Evolutionary conservation across 306 rosid species (phyloP).

Genomic region (Gastrolobium bilobum): DNA sequence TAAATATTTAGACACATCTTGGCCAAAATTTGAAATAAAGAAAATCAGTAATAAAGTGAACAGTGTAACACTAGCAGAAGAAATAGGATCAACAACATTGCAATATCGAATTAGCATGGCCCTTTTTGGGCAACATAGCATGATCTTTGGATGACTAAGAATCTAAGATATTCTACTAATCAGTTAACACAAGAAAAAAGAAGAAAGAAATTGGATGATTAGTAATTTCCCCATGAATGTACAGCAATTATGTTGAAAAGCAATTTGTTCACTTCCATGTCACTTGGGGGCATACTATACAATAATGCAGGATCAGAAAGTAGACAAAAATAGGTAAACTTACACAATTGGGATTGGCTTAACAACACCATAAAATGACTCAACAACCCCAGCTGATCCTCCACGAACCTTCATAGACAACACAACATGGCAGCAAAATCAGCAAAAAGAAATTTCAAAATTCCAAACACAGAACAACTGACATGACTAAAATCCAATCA

Average conservation of each 20-base stretch:
- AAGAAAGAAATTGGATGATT: not conserved
- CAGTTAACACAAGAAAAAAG: not conserved
- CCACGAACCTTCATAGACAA: conserved; percentile 79
- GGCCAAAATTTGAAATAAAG: not conserved
- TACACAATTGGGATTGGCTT: conserved; percentile 83
- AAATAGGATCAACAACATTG: not conserved
- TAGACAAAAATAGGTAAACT: conserved; percentile 46
- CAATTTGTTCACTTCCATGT: not conserved
- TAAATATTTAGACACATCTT: not conserved
- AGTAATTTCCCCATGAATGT: conserved; percentile 5
- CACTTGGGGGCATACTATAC: too few relatives aligned
- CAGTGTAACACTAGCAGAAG: not conserved
- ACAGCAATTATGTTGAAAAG: conserved; percentile 12
- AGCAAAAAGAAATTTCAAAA: not conserved
- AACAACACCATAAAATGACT: conserved; percentile 80
- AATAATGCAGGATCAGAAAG: not conserved
- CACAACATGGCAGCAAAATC: conserved; percentile 18
- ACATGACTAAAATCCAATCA: not conserved
- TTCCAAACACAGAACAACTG: not conserved
- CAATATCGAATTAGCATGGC: conserved; percentile 13
- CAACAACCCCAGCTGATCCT: conserved; percentile 90
- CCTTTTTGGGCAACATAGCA: conserved; percentile 12
- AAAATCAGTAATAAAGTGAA: conserved; percentile 29
- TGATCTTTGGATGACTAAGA: conserved; percentile 10
- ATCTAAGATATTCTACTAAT: not conserved